phyloP scores from a whole-genome alignment of 1,284 basidiomycete genomes.

The Ustilago crameri region DNA sequence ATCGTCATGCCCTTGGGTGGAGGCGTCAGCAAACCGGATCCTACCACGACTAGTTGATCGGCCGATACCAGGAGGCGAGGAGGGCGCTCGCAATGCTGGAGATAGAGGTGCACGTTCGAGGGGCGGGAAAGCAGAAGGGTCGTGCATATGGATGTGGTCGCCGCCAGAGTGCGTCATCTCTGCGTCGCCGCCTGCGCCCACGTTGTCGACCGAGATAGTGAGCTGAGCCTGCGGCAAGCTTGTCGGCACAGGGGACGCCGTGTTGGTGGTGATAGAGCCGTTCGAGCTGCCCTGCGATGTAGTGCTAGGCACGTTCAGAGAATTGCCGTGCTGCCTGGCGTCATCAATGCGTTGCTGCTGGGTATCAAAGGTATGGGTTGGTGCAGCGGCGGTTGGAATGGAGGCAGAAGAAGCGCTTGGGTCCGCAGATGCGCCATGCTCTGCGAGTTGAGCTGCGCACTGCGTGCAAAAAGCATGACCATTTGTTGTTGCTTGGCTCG shows the following conservation, averaged over 20 bases:
- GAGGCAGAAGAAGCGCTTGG: neutral
- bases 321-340: no score
- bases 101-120: constrained; percentile 31
- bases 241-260: neutral
- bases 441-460: constrained; percentile 26
- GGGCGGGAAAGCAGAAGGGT: constrained; percentile 44
- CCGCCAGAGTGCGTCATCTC: constrained; percentile 7
- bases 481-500: constrained; percentile 23
- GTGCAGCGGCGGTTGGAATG: neutral
- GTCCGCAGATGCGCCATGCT: neutral
- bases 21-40: constrained; percentile 30
- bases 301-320: no score
- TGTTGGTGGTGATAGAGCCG: no score
- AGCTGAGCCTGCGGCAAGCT: constrained; percentile 18
- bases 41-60: constrained; percentile 35
- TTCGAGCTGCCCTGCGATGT: no score
- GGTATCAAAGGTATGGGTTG: constrained; percentile 7
- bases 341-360: constrained; percentile 2
- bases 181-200: constrained; percentile 53
- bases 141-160: constrained; percentile 35
- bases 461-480: constrained; percentile 40
- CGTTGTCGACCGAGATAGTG: constrained; percentile 53
- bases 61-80: constrained; percentile 14
- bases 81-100: constrained; percentile 25
- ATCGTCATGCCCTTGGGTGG: neutral